phyloP scores from a whole-genome alignment of 139 green algal genomes.

The Chara braunii region DNA sequence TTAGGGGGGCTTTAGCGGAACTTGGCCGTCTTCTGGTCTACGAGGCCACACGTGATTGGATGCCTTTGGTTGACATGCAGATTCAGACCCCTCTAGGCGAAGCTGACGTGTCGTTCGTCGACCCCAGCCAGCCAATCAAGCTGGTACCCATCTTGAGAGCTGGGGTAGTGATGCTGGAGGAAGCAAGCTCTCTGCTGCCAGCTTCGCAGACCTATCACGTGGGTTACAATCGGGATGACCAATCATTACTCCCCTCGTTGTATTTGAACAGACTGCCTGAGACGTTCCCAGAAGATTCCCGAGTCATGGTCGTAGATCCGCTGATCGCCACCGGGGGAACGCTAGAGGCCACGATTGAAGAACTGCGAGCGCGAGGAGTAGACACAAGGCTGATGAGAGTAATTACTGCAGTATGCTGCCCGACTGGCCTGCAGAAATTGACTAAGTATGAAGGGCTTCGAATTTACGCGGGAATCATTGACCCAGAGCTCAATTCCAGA shows the following conservation, averaged over 20 bases:
- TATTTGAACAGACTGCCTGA: conserved; percentile 88
- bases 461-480: conserved; percentile 90
- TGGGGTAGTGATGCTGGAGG: conserved; percentile 77
- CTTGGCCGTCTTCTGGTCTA: conserved; percentile 86
- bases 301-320: conserved; percentile 71
- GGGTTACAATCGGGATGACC: conserved; percentile 75
- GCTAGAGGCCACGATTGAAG: conserved; percentile 61
- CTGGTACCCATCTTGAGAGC: conserved; percentile 83
- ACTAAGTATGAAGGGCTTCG: not conserved
- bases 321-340: conserved; percentile 88
- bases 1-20: conserved; percentile 77
- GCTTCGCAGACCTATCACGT: conserved; percentile 76
- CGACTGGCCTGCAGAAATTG: conserved; percentile 25
- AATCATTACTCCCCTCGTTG: conserved; percentile 64
- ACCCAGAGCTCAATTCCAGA: conserved; percentile 87
- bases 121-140: conserved; percentile 66
- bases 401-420: conserved; percentile 60
- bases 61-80: conserved; percentile 65
- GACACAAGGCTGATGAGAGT: conserved; percentile 63
- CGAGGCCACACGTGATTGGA: conserved; percentile 72
- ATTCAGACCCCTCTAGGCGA: conserved; percentile 72
- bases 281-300: conserved; percentile 58
- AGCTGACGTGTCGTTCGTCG: conserved; percentile 71
- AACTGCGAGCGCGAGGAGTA: conserved; percentile 68
- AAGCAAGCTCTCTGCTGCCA: conserved; percentile 66